These are phyloP conservation scores for Setaria viridis DNA, from an alignment of 202 grass and related monocot genomes.

Conservation along the genomic window DNA sequence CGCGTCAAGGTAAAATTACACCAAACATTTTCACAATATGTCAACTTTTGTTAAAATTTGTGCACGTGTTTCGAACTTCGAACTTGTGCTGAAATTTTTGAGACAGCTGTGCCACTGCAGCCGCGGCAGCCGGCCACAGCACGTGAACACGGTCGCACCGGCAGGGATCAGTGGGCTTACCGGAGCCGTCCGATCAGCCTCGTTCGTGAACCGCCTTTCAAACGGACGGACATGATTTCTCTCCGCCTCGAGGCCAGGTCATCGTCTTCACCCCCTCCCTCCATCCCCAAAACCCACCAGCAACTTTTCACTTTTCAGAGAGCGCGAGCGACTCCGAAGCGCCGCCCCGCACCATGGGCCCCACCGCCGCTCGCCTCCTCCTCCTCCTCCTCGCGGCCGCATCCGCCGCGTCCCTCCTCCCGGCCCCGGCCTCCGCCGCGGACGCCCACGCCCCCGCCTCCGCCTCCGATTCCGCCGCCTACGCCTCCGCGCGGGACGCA, in stretches of 20 bases:
- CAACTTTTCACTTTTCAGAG: not conserved
- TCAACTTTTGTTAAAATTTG: too few species aligned
- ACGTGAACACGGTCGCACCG: too few species aligned
- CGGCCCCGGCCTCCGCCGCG: not conserved
- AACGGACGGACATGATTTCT: not conserved
- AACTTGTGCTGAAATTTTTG: too few species aligned
- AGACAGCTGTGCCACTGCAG: too few species aligned
- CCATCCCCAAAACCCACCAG: not conserved
- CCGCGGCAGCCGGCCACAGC: too few species aligned
- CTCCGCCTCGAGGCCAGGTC: not conserved
- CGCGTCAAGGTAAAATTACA: too few species aligned
- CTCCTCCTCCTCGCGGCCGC: not conserved
- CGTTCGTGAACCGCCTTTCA: not conserved
- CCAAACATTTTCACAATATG: too few species aligned
- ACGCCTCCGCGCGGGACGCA: conserved; percentile 24
- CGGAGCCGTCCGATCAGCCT: not conserved
- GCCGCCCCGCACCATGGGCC: conserved; percentile 36
- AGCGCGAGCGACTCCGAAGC: not conserved
- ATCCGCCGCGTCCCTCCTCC: conserved; percentile 9
- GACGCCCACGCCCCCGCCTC: not conserved
- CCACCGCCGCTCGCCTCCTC: conserved; percentile 10
- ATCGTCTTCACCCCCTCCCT: not conserved
- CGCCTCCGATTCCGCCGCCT: not conserved
- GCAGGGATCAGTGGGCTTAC: not conserved
- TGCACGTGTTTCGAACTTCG: too few species aligned